Evolutionary conservation across 768 basidiomycete species (phyloP).

Genomic region (Dioszegia hungarica): DNA sequence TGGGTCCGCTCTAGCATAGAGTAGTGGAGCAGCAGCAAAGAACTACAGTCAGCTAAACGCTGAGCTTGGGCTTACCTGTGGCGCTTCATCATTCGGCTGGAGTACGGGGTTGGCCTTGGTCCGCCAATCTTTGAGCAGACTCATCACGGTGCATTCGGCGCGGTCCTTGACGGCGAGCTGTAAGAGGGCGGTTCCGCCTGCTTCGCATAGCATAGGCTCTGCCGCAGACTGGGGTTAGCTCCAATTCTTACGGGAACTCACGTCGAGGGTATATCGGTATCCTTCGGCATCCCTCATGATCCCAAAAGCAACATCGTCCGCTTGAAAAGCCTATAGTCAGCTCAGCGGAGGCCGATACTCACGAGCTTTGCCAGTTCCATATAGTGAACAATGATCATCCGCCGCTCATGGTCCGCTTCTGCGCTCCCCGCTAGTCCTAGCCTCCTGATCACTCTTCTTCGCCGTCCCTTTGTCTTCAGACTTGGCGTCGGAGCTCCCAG

Average conservation of each 20-base stretch:
- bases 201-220: background rate
- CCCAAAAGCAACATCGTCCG: background rate
- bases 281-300: conserved; percentile 10
- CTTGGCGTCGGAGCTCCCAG: conserved; percentile 26
- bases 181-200: background rate
- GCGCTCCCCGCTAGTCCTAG: conserved; percentile 20
- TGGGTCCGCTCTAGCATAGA: conserved; percentile 18
- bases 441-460: conserved; percentile 23
- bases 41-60: conserved; percentile 19
- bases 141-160: conserved; percentile 19
- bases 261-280: conserved; percentile 9
- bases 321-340: conserved; percentile 6
- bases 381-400: conserved; percentile 32
- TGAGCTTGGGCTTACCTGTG: conserved; percentile 14
- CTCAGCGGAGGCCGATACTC: background rate
- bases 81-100: background rate
- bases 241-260: background rate
- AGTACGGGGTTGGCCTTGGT: conserved; percentile 19
- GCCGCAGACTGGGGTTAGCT: conserved; percentile 5
- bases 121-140: conserved; percentile 33
- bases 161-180: background rate
- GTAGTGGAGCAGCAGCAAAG: conserved; percentile 28
- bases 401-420: conserved; percentile 12
- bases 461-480: background rate
- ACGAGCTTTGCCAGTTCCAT: conserved; percentile 34